phyloP scores from a whole-genome alignment of 805 yeast species.

The Starmerella davenportii region DNA sequence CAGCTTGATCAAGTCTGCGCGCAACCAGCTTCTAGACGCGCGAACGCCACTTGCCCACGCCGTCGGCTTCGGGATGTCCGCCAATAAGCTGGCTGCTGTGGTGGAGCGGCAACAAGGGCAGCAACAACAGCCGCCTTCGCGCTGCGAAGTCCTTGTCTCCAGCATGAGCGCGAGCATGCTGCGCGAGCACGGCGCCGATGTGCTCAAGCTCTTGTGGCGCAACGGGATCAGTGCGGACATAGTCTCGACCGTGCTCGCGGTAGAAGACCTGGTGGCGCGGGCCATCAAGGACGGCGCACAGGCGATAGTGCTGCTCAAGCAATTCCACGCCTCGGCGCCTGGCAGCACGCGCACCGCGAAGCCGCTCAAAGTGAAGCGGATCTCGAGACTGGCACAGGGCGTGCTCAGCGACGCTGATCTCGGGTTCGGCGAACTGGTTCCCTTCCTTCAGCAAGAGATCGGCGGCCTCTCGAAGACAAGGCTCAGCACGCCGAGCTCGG shows the following conservation, averaged over 20 bases:
- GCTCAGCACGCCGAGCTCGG: background rate
- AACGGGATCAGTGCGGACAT: slow-evolving; percentile 65
- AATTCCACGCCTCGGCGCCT: slow-evolving; percentile 21
- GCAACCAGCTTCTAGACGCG: slow-evolving; percentile 33
- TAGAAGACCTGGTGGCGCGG: slow-evolving; percentile 46
- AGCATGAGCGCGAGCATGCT: slow-evolving; percentile 42
- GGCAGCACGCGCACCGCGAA: slow-evolving; percentile 36
- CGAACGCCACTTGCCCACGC: slow-evolving; percentile 33
- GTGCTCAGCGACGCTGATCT: slow-evolving; percentile 46
- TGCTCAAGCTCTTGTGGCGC: slow-evolving; percentile 53
- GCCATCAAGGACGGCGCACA: slow-evolving; percentile 57
- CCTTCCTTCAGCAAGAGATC: slow-evolving; percentile 25
- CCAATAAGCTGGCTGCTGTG: slow-evolving; percentile 43
- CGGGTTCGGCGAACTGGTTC: slow-evolving; percentile 46
- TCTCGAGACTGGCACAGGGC: slow-evolving; percentile 27
- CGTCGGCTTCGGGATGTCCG: slow-evolving; percentile 74
- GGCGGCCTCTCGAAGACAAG: background rate
- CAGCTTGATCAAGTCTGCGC: slow-evolving; percentile 42
- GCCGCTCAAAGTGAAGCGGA: slow-evolving; percentile 53
- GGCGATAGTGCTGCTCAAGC: slow-evolving; percentile 65
- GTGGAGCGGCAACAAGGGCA: slow-evolving; percentile 13
- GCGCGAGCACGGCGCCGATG: slow-evolving; percentile 42
- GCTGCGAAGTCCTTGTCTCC: slow-evolving; percentile 72
- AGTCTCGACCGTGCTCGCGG: slow-evolving; percentile 21
- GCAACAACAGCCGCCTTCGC: slow-evolving; percentile 21